Evolutionary conservation across 192 early-diverging fungal species (phyloP).

Genomic region (Chytriomyces sp.): DNA sequence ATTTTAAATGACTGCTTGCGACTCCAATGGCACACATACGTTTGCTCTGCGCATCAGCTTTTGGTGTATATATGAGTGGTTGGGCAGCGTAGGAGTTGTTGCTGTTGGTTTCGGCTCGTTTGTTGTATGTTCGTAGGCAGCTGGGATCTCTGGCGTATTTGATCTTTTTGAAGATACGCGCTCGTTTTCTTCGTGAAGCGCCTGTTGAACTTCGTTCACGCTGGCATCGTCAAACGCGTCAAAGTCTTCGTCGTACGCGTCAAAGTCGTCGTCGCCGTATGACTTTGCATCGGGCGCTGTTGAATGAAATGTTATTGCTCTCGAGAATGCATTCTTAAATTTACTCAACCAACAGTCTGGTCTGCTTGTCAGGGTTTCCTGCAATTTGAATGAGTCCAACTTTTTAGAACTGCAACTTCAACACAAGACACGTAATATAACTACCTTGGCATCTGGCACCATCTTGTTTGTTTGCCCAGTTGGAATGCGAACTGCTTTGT

Average conservation of each 20-base stretch:
- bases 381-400: too few species aligned
- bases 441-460: not conserved
- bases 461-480: slow-evolving; percentile 2
- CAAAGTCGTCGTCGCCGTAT: slow-evolving; percentile 51
- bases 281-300: slow-evolving; percentile 21
- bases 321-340: not conserved
- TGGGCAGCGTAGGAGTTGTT: slow-evolving; percentile 29
- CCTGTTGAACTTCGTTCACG: slow-evolving; percentile 29
- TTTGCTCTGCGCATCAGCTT: slow-evolving; percentile 35
- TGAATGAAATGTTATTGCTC: not conserved
- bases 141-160: too few species aligned
- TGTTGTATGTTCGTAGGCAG: too few species aligned
- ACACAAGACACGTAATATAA: not conserved
- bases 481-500: slow-evolving; percentile 24
- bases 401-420: too few species aligned
- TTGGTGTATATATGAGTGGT: slow-evolving; percentile 15
- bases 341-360: not conserved
- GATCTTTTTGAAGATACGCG: slow-evolving; percentile 39
- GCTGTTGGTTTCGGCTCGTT: not conserved
- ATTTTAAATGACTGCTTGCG: not conserved
- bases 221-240: slow-evolving; percentile 41
- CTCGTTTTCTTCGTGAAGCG: slow-evolving; percentile 52
- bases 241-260: slow-evolving; percentile 52
- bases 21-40: not conserved
- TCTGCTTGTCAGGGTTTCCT: too few species aligned